Evolutionary conservation across 2,329 filamentous ascomycete genomes (phyloP).

Genomic region (Myrmaecium sp.): DNA sequence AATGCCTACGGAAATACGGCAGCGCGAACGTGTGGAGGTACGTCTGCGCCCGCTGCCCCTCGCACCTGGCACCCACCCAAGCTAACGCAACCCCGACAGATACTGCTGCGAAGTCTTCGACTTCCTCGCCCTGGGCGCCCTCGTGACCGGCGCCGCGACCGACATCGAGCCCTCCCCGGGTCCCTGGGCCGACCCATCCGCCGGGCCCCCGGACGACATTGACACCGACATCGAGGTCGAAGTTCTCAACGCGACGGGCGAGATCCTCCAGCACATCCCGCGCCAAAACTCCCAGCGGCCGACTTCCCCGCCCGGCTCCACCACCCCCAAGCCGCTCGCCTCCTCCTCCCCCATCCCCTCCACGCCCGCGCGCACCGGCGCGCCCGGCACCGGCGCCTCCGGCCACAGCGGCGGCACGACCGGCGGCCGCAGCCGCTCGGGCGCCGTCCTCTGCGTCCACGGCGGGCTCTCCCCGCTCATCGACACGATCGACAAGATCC

Average conservation of each 20-base stretch:
- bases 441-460: conserved; percentile 88
- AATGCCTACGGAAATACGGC: conserved; percentile 89
- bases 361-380: conserved; percentile 31
- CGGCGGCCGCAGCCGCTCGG: conserved; percentile 52
- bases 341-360: conserved; percentile 22
- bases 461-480: conserved; percentile 83
- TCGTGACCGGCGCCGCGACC: conserved; percentile 69
- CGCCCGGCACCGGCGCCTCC: conserved; percentile 65
- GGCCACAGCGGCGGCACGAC: conserved; percentile 41
- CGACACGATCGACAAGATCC: conserved; percentile 88
- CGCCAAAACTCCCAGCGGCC: conserved; percentile 21
- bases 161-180: conserved; percentile 45
- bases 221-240: conserved; percentile 80
- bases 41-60: not conserved
- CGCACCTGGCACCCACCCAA: not conserved
- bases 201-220: conserved; percentile 26
- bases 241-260: conserved; percentile 70
- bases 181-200: conserved; percentile 30
- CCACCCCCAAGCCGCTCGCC: conserved; percentile 14
- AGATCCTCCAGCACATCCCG: conserved; percentile 57
- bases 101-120: conserved; percentile 96
- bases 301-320: conserved; percentile 1
- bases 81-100: conserved; percentile 8
- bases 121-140: conserved; percentile 78
- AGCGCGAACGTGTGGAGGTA: conserved; percentile 89